Conservation (phyloP, 768 basidiomycete species). For the Trametes cubensis region DNA sequence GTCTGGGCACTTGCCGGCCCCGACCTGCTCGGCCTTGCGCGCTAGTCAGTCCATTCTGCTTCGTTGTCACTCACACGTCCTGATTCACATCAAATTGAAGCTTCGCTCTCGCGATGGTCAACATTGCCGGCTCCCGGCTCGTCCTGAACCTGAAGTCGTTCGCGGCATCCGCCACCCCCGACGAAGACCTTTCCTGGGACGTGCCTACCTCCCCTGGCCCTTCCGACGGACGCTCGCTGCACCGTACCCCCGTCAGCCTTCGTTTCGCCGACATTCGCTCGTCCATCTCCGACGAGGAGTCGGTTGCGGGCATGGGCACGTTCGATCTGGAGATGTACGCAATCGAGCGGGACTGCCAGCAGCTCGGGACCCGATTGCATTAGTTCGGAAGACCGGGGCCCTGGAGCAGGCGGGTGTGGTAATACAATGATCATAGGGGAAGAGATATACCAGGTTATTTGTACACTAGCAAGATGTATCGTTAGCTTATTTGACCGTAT, state of each 20-base stretch:
- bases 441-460: slow-evolving; percentile 18
- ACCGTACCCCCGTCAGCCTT: neutral
- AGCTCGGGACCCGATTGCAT: slow-evolving; percentile 27
- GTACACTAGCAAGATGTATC: slow-evolving; percentile 21
- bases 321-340: slow-evolving; percentile 33
- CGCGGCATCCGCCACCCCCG: slow-evolving; percentile 20
- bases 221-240: neutral
- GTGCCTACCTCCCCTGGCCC: neutral
- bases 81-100: slow-evolving; percentile 15
- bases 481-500: slow-evolving; percentile 15
- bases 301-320: neutral
- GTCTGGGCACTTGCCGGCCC: slow-evolving; percentile 33
- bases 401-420: neutral
- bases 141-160: slow-evolving; percentile 34
- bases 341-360: slow-evolving; percentile 33
- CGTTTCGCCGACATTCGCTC: neutral
- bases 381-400: neutral
- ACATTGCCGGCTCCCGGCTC: slow-evolving; percentile 32
- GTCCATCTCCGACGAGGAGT: neutral
- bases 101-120: slow-evolving; percentile 35
- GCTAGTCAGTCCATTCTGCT: slow-evolving; percentile 28
- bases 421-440: neutral
- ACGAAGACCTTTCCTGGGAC: slow-evolving; percentile 21
- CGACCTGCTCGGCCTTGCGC: slow-evolving; percentile 32
- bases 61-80: neutral